Evolutionary conservation across 495 filamentous ascomycete species (phyloP).

Genomic region (Massariosphaeria phaeospora): DNA sequence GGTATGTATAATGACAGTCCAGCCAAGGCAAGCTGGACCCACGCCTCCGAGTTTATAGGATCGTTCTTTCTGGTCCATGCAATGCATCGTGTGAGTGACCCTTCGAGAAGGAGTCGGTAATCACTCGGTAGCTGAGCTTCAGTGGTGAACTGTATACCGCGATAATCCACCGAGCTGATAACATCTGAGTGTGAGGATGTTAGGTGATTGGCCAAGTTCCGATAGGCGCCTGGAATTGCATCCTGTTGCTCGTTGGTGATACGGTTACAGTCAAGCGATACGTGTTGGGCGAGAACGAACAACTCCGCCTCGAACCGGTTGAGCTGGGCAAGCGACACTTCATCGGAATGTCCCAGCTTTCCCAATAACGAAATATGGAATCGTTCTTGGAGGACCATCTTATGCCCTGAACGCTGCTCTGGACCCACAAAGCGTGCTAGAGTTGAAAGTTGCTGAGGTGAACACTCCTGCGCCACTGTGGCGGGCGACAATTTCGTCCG

Average conservation of each 20-base stretch:
- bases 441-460: neutral
- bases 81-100: neutral
- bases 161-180: neutral
- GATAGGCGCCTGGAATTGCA: conserved; percentile 2
- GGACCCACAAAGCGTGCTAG: conserved; percentile 12
- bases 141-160: neutral
- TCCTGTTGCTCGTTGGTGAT: conserved; percentile 32
- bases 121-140: neutral
- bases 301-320: conserved; percentile 62
- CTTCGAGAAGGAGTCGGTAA: neutral
- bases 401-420: conserved; percentile 12
- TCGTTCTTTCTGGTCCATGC: neutral
- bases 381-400: conserved; percentile 47
- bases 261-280: conserved; percentile 29
- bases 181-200: conserved; percentile 9
- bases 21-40: conserved; percentile 40
- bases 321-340: conserved; percentile 56
- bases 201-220: conserved; percentile 2
- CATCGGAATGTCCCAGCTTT: conserved; percentile 46
- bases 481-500: conserved; percentile 15
- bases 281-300: conserved; percentile 49
- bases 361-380: conserved; percentile 54
- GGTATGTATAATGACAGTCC: conserved; percentile 74
- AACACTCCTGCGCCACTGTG: neutral
- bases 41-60: conserved; percentile 44